Conservation (phyloP, 371 early-diverging fungal species). For the Entomophthora muscae region DNA sequence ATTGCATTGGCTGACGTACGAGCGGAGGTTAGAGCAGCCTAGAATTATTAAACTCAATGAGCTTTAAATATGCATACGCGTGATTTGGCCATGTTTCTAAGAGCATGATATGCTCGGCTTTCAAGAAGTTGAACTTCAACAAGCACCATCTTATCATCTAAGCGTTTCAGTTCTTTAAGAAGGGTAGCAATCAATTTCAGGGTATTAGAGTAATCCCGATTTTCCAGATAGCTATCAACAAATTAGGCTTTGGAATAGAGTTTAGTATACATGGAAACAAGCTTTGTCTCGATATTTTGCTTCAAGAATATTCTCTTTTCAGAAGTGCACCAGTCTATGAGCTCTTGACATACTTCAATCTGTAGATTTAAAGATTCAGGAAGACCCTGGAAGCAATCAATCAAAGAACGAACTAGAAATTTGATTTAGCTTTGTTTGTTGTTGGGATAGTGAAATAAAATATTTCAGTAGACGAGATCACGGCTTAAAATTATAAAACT, state of each 20-base stretch:
- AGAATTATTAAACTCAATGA: too few species aligned
- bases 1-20: slow-evolving; percentile 94
- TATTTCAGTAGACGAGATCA: too few species aligned
- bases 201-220: slow-evolving; percentile 85
- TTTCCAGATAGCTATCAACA: slow-evolving; percentile 74
- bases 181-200: slow-evolving; percentile 65
- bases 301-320: slow-evolving; percentile 87
- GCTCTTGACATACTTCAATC: slow-evolving; percentile 80
- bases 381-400: slow-evolving; percentile 78
- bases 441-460: neutral
- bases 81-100: slow-evolving; percentile 85
- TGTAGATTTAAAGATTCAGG: slow-evolving; percentile 75
- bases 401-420: slow-evolving; percentile 51
- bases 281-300: slow-evolving; percentile 83
- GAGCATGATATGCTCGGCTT: slow-evolving; percentile 83
- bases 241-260: neutral
- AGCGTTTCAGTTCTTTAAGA: slow-evolving; percentile 86
- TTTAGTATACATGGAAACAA: slow-evolving; percentile 48
- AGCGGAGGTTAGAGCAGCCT: slow-evolving; percentile 93
- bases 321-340: slow-evolving; percentile 75
- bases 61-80: slow-evolving; percentile 39
- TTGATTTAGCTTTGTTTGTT: neutral
- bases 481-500: too few species aligned
- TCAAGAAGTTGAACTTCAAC: slow-evolving; percentile 95
- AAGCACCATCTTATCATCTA: slow-evolving; percentile 95